Evolutionary conservation across 768 basidiomycete genomes (phyloP), one percentile per base, ranked within the genome.

Genomic region (Phaeotremella fagi): DNA sequence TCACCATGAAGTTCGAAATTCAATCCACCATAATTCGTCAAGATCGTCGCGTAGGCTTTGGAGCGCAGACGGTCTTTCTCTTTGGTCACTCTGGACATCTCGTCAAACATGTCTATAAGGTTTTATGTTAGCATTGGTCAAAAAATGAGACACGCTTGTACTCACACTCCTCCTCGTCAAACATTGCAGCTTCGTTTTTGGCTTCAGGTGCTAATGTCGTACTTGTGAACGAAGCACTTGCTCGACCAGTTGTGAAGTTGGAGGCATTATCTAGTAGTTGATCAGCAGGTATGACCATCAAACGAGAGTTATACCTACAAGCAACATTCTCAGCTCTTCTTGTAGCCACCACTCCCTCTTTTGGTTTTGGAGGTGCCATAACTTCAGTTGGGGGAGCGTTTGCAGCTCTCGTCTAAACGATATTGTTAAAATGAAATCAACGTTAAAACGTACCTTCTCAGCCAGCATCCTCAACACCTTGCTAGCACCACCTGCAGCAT

Each of bases 11-110:
- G 70, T 89, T 95, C 66, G 85, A 78, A 64, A 84, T 90, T 55
- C 82, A 88, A 28, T 79, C 63, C 84, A n/a, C 92, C 92, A 18
- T 90, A 80, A 61, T 85, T 92, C 2, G 95, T 98, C 44, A 92
- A 83, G 25, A 99, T 85, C n/a, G 92, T 87, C 42, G 90, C 89
- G 74, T 98, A 99, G 1, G 89, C 94, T 50, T 92, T 84, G 38
- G 87, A 83, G 69, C 88, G 90, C 11, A 89, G 86, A 18, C 91
- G 79, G 58, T 94, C 89, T 68, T 92, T 94, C 68, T 92, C 91
- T 74, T 97, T 98, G 1, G 78, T 79, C 14, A 84, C 83, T 54
- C 85, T 85, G 12, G 84, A 79, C 61, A 99, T 84, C 28, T 88
- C 87, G 74, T 97, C 94, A 61, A 92, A 99, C 95, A 99, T 99